Conservation (phyloP, 805 yeast species). For the Torulaspora franciscae region DNA sequence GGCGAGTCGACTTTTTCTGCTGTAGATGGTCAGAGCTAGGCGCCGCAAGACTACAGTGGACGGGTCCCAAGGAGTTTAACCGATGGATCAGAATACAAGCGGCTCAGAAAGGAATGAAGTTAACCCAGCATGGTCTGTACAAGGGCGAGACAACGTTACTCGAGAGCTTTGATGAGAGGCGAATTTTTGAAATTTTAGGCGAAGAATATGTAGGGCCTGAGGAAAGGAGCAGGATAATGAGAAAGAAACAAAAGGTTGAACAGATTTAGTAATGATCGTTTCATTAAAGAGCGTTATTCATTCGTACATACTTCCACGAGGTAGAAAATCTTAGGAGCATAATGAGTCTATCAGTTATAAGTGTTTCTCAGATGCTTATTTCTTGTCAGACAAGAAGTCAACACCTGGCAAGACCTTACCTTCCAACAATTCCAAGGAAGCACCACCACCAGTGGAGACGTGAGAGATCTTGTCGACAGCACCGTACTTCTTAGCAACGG, state of each 20-base stretch:
- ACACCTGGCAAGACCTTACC: slow-evolving; percentile 99
- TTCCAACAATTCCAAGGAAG: slow-evolving; percentile 95
- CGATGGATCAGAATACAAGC: slow-evolving; percentile 30
- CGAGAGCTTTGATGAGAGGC: slow-evolving; percentile 27
- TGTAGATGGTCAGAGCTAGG: slow-evolving; percentile 34
- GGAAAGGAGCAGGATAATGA: slow-evolving; percentile 14
- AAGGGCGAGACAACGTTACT: slow-evolving; percentile 17
- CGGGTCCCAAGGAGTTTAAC: slow-evolving; percentile 33
- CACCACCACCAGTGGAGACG: slow-evolving; percentile 99
- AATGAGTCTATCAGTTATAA: slow-evolving; percentile 6
- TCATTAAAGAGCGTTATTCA: slow-evolving; percentile 15
- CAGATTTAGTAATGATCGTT: slow-evolving; percentile 8
- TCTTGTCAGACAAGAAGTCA: slow-evolving; percentile 77
- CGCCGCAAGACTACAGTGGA: slow-evolving; percentile 32
- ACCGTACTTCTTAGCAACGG: slow-evolving; percentile 97
- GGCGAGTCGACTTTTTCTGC: slow-evolving; percentile 33
- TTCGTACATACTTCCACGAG: slow-evolving; percentile 8
- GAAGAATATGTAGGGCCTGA: slow-evolving; percentile 20
- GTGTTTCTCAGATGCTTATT: slow-evolving; percentile 21
- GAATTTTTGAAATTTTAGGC: slow-evolving; percentile 25
- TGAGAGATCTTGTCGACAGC: slow-evolving; percentile 94
- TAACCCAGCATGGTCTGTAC: slow-evolving; percentile 34
- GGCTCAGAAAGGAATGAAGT: slow-evolving; percentile 24
- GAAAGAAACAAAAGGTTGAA: slow-evolving; percentile 8
- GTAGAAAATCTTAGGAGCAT: slow-evolving; percentile 1